phyloP scores from a whole-genome alignment of 2,329 filamentous ascomycete species.

The Zymoseptoria crescenta region DNA sequence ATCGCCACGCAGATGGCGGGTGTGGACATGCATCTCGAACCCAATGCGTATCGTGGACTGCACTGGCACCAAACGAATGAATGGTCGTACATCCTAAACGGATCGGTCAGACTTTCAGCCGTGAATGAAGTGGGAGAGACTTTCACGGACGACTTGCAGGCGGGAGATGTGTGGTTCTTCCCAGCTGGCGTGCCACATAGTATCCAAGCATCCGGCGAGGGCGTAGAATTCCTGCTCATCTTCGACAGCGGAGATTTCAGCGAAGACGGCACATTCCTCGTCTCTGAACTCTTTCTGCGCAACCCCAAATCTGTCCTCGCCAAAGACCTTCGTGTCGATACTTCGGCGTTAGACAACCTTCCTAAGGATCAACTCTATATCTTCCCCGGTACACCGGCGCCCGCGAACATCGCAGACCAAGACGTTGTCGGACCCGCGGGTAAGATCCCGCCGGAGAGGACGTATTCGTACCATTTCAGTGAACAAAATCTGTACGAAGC shows the following conservation, averaged over 20 bases:
- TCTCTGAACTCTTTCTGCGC: conserved; percentile 32
- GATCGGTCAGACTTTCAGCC: conserved; percentile 22
- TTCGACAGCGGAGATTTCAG: conserved; percentile 53
- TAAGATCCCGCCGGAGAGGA: conserved; percentile 17
- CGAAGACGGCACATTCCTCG: conserved; percentile 53
- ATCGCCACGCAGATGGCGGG: conserved; percentile 37
- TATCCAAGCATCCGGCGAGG: conserved; percentile 40
- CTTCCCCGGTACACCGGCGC: conserved; percentile 28
- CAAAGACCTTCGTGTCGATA: conserved; percentile 36
- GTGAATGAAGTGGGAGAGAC: conserved; percentile 28
- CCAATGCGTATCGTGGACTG: conserved; percentile 29
- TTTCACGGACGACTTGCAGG: conserved; percentile 27
- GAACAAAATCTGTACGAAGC: conserved; percentile 44
- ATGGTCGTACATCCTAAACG: conserved; percentile 27
- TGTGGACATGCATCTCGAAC: conserved; percentile 33
- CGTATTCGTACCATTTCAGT: conserved; percentile 38
- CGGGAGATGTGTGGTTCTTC: conserved; percentile 50
- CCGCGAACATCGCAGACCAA: conserved; percentile 26
- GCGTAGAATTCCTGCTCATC: conserved; percentile 52
- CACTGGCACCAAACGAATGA: conserved; percentile 31
- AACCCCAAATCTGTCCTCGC: conserved; percentile 33
- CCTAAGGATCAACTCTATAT: conserved; percentile 37
- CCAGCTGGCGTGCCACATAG: conserved; percentile 37
- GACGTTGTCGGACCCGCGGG: conserved; percentile 7
- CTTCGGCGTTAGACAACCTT: conserved; percentile 31